A percentile compares a stretch with the other conserved stretches of the same genome.
Conservation (phyloP, 2,329 filamentous ascomycete species). For the Calonectria pseudoreteaudii region DNA sequence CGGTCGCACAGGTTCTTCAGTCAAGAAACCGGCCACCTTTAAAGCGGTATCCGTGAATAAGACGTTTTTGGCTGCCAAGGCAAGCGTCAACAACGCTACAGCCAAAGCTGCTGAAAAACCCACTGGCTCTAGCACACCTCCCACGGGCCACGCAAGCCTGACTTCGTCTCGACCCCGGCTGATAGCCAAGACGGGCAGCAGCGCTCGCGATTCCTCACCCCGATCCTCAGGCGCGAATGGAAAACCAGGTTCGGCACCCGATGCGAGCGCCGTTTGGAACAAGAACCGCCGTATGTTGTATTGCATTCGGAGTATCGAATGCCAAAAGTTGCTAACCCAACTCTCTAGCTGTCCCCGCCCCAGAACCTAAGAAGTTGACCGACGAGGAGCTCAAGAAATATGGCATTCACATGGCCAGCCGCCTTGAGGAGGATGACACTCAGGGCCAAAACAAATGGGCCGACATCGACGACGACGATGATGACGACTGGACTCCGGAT, state of each 20-base stretch:
- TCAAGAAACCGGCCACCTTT: slow-evolving; percentile 83
- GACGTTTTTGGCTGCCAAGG: slow-evolving; percentile 83
- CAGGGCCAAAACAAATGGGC: slow-evolving; percentile 87
- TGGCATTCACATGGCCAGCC: slow-evolving; percentile 85
- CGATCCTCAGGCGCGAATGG: slow-evolving; percentile 63
- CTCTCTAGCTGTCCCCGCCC: slow-evolving; percentile 67
- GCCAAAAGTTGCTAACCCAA: slow-evolving; percentile 33
- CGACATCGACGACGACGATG: slow-evolving; percentile 89
- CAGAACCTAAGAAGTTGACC: slow-evolving; percentile 84
- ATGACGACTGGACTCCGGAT: slow-evolving; percentile 88
- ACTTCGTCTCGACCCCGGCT: slow-evolving; percentile 75
- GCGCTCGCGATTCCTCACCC: slow-evolving; percentile 64
- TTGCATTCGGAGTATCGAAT: slow-evolving; percentile 10
- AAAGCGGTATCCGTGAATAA: slow-evolving; percentile 89
- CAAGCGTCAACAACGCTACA: slow-evolving; percentile 54
- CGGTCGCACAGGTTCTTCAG: slow-evolving; percentile 66
- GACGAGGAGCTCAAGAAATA: slow-evolving; percentile 90
- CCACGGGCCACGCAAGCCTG: slow-evolving; percentile 58
- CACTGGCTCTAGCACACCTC: slow-evolving; percentile 59
- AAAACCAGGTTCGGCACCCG: slow-evolving; percentile 71
- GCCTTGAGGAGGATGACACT: slow-evolving; percentile 79
- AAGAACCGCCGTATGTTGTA: slow-evolving; percentile 80
- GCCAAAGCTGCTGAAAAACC: slow-evolving; percentile 66
- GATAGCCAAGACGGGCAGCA: slow-evolving; percentile 79
- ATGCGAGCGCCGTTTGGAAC: slow-evolving; percentile 85